Evolutionary conservation across 2,329 filamentous ascomycete species (phyloP), one percentile per base, ranked within the genome.

Genomic region (Coniochaeta ligniaria): DNA sequence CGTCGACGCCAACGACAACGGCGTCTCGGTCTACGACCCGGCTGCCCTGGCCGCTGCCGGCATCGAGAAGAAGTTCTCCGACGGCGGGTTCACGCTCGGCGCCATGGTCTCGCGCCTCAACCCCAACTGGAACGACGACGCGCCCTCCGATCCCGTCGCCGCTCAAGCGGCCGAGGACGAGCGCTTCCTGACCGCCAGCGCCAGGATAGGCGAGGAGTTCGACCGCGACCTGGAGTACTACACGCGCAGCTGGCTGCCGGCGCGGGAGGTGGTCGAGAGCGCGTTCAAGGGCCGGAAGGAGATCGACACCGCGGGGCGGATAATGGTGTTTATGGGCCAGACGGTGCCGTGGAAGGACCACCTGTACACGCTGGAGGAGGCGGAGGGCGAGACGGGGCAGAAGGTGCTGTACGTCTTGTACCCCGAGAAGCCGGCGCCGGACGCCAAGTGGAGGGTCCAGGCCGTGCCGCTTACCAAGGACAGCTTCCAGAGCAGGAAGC

Each of bases 1-100:
- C 1, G 88, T 99, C 60, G 95, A 99, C 75, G 95, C 93, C 61
- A 94, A 99, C 76, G 95, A 99, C 81, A 99, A 99, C 74, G 95
- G 95, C 66, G 89, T 99, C 71, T 88, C 87, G 28, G 83, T 81
- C 61, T 96, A 96, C 76, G 91, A 96, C 72, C 81, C 89, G 31
- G 81, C 82, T 26, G 86, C 80, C 35, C 72, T 96, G 20, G 76
- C 84, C 33, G 82, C 86, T 33, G 90, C 91, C 0, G 89, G 88
- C 4, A 75, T 97, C 47, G 79, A 90, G 74, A 95, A 93, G 80
- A 87, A 88, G 67, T 97, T 96, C 78, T 88, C 87, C 67, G 83
- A 93, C 69, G 88, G 90, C 62, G 90, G 88, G 58, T 93, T 97
- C 78, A 89, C 85, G 58, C 86, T 99, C 62, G 91, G 92, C 60